Conservation (phyloP, 2,329 filamentous ascomycete species). For the Beauveria sp. region DNA sequence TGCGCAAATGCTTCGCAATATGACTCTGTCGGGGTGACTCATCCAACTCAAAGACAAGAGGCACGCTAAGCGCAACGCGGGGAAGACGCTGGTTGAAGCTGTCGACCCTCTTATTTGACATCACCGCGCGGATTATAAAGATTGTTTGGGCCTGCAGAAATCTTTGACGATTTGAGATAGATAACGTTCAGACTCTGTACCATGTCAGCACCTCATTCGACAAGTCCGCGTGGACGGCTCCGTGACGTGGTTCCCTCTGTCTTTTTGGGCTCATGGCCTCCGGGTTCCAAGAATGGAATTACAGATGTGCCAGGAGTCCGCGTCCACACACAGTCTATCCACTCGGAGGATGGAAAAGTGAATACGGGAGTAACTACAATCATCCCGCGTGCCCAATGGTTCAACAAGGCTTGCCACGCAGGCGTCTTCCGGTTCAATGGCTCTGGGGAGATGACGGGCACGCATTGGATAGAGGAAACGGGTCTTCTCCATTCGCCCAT, state of each 20-base stretch:
- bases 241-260: slow-evolving; percentile 32
- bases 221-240: slow-evolving; percentile 18
- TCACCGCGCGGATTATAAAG: background rate
- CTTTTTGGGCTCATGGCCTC: slow-evolving; percentile 29
- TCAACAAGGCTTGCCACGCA: slow-evolving; percentile 32
- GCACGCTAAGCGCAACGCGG: background rate
- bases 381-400: slow-evolving; percentile 32
- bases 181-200: background rate
- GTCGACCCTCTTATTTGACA: background rate
- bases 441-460: slow-evolving; percentile 49
- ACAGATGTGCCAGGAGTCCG: slow-evolving; percentile 36
- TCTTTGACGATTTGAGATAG: background rate
- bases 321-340: slow-evolving; percentile 33
- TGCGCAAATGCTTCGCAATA: slow-evolving; percentile 1
- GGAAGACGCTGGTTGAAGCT: background rate
- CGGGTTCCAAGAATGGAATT: slow-evolving; percentile 34
- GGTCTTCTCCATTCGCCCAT: slow-evolving; percentile 48
- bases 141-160: background rate
- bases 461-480: slow-evolving; percentile 50
- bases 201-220: background rate
- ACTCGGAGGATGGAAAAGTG: slow-evolving; percentile 20
- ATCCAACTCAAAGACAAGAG: background rate
- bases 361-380: slow-evolving; percentile 39
- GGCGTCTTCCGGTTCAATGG: slow-evolving; percentile 50
- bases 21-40: slow-evolving; percentile 10